Percentiles rank a stretch among this genome's conserved stretches.
Evolutionary conservation across 305 asterid genomes (phyloP).

Genomic region (Fraxinus greggii): DNA sequence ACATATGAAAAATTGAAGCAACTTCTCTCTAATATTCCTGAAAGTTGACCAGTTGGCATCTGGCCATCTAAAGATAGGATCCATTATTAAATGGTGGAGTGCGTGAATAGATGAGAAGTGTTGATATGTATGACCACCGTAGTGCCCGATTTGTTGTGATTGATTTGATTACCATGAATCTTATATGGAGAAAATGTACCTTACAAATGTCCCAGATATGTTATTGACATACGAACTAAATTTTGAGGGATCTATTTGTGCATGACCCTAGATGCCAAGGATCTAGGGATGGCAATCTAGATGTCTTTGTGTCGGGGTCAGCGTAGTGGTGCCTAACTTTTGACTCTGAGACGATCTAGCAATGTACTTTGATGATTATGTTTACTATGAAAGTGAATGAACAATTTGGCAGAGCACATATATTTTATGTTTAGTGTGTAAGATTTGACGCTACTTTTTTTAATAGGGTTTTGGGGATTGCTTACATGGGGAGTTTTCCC

Average conservation of each 20-base stretch:
- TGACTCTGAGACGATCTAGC: background rate
- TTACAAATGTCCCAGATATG: background rate
- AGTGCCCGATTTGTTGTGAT: background rate
- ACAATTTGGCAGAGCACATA: background rate
- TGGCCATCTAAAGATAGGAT: background rate
- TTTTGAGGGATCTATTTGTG: background rate
- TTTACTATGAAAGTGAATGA: background rate
- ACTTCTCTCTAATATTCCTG: slow-evolving; percentile 52
- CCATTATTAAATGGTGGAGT: background rate
- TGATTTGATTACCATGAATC: slow-evolving; percentile 19
- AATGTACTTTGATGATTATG: background rate
- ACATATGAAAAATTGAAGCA: slow-evolving; percentile 78
- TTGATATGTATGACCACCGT: background rate
- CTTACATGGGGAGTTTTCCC: background rate
- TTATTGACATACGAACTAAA: background rate
- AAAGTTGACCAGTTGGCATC: slow-evolving; percentile 23
- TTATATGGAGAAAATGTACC: slow-evolving; percentile 15
- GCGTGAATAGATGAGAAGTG: background rate
- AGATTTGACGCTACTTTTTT: background rate
- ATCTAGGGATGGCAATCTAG: background rate
- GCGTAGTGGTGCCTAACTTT: background rate
- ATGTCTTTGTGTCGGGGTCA: background rate
- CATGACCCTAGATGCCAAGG: background rate
- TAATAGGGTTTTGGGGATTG: background rate
- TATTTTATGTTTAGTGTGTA: background rate